A percentile compares a stretch with the other conserved stretches of the same genome.
phyloP scores from a whole-genome alignment of 2,329 filamentous ascomycete species.

The Ceratocystis diversiconidia region DNA sequence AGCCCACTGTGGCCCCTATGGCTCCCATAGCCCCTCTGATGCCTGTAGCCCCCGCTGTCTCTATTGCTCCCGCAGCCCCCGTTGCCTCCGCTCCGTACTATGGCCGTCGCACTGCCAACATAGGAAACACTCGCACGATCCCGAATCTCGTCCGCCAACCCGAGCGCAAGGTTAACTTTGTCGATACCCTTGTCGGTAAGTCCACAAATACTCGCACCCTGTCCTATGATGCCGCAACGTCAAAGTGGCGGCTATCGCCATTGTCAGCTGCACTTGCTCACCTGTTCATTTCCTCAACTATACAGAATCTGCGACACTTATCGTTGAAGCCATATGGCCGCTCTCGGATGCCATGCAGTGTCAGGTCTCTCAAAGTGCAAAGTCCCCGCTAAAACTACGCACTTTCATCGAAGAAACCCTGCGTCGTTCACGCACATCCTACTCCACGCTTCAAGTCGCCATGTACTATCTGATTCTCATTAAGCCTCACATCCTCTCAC shows the following conservation, averaged over 20 bases:
- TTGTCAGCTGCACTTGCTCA: constrained; percentile 10
- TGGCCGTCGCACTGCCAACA: constrained; percentile 40
- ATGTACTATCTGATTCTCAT: constrained; percentile 93
- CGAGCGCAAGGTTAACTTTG: constrained; percentile 87
- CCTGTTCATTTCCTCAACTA: constrained; percentile 14
- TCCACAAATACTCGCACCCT: constrained; percentile 21
- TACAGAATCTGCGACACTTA: constrained; percentile 89
- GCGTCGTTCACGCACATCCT: constrained; percentile 86
- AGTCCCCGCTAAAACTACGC: constrained; percentile 72
- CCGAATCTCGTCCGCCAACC: constrained; percentile 71
- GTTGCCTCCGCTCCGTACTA: constrained; percentile 46
- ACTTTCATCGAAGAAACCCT: constrained; percentile 97
- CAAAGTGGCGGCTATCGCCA: not conserved
- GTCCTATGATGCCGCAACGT: not conserved
- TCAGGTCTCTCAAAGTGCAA: constrained; percentile 55
- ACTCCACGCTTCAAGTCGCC: constrained; percentile 92
- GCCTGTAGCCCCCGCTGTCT: constrained; percentile 39
- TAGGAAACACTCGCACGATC: constrained; percentile 33
- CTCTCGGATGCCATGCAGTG: constrained; percentile 61
- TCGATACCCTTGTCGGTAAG: constrained; percentile 97
- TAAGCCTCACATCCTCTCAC: constrained; percentile 54
- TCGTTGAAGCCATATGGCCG: constrained; percentile 95
- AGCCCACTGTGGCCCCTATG: constrained; percentile 14
- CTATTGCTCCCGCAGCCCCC: constrained; percentile 50
- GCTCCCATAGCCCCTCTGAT: constrained; percentile 34